Evolutionary conservation across 805 yeast genomes (phyloP).

Genomic region (Spencermartinsiella europaea): DNA sequence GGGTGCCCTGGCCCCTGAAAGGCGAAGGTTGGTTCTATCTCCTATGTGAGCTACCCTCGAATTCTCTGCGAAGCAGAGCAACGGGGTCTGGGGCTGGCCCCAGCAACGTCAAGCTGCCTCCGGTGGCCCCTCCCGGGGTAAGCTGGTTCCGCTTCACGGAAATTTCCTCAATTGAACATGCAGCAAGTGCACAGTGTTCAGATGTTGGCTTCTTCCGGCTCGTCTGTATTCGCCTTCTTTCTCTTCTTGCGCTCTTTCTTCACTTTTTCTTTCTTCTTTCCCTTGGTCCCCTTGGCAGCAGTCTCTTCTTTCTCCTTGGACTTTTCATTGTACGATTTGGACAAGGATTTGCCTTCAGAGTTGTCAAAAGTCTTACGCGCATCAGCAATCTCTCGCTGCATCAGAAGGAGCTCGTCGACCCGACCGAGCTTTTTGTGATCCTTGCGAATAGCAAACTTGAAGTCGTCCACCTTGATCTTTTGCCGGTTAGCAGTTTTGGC

Average conservation of each 20-base stretch:
- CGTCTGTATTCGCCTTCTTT: too few species aligned
- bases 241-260: background rate
- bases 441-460: conserved; percentile 61
- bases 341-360: conserved; percentile 44
- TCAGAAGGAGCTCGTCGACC: conserved; percentile 54
- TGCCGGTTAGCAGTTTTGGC: conserved; percentile 50
- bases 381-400: conserved; percentile 57
- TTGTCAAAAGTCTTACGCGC: conserved; percentile 67
- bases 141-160: too few species aligned
- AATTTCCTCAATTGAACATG: too few species aligned
- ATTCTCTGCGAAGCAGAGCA: too few species aligned
- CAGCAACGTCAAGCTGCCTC: too few species aligned
- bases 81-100: too few species aligned
- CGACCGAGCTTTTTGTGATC: conserved; percentile 68
- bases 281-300: conserved; percentile 10
- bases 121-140: too few species aligned
- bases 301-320: conserved; percentile 29
- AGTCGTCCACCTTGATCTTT: conserved; percentile 67
- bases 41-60: too few species aligned
- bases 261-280: conserved; percentile 20
- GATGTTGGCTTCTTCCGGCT: too few species aligned
- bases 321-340: conserved; percentile 26
- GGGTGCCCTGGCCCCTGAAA: too few species aligned
- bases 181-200: too few species aligned
- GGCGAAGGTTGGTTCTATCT: too few species aligned